Conservation (phyloP, 257 asterid species). For the Solanum lycopersicoides region DNA sequence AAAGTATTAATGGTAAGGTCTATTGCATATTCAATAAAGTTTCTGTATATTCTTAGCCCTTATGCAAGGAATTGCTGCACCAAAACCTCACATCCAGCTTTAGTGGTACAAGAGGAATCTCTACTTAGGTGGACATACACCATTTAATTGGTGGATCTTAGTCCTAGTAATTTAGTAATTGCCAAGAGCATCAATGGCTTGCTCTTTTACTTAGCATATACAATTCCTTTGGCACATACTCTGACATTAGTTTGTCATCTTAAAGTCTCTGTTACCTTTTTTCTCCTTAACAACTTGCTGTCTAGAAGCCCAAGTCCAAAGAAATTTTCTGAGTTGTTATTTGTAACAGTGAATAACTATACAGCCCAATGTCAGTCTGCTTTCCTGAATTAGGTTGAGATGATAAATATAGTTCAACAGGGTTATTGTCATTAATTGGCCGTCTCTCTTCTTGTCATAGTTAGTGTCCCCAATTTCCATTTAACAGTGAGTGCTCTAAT, state of each 20-base stretch:
- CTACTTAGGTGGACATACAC: background rate
- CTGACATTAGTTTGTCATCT: background rate
- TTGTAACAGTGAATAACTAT: background rate
- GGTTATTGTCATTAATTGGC: background rate
- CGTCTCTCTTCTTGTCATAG: background rate
- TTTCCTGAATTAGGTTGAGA: background rate
- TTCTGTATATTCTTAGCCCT: background rate
- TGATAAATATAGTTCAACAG: background rate
- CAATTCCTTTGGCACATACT: background rate
- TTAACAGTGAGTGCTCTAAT: background rate
- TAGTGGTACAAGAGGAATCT: background rate
- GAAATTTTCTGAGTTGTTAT: background rate
- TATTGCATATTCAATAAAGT: conserved; percentile 1
- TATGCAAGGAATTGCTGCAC: background rate
- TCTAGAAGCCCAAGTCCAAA: background rate
- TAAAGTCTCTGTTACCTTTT: background rate
- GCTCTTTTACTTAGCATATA: background rate
- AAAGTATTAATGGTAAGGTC: conserved; percentile 67
- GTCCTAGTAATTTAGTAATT: background rate
- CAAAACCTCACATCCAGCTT: background rate
- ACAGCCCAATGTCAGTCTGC: background rate
- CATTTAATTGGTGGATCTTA: background rate
- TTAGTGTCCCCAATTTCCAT: background rate
- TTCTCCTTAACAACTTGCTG: background rate
- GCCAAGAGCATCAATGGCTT: background rate